Conservation (phyloP, 257 asterid genomes). For the Perilla frutescens region DNA sequence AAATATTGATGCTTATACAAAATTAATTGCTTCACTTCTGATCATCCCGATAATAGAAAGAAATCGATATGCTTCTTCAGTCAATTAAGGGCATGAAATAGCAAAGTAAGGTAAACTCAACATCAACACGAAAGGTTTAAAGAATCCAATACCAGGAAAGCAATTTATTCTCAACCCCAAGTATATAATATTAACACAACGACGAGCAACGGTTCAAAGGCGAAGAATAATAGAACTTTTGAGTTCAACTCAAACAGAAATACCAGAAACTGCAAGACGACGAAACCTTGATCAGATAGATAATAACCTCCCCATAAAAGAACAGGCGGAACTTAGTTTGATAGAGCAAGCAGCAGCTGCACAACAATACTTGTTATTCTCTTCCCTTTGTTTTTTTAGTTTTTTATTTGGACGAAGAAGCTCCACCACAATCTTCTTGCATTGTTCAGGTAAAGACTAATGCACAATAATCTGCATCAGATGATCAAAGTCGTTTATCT, state of each 20-base stretch:
- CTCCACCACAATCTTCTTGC: slow-evolving; percentile 35
- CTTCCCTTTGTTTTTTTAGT: not conserved
- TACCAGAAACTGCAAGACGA: slow-evolving; percentile 27
- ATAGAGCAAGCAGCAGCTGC: slow-evolving; percentile 40
- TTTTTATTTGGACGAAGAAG: not conserved
- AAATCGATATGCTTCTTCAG: too few relatives aligned
- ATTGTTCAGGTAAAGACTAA: slow-evolving; percentile 41
- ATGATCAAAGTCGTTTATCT: not conserved
- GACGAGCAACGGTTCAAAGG: slow-evolving; percentile 18
- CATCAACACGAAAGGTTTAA: not conserved
- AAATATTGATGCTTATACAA: too few relatives aligned
- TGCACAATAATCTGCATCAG: slow-evolving; percentile 53
- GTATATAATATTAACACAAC: slow-evolving; percentile 35
- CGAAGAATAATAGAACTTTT: not conserved
- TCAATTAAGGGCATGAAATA: too few relatives aligned
- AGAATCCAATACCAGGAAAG: slow-evolving; percentile 25
- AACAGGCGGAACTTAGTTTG: slow-evolving; percentile 29
- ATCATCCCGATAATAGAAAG: too few relatives aligned
- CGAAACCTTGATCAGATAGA: slow-evolving; percentile 29
- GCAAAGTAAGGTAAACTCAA: too few relatives aligned
- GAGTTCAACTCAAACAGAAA: slow-evolving; percentile 38
- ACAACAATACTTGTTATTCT: slow-evolving; percentile 36
- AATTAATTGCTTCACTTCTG: too few relatives aligned
- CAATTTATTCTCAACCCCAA: slow-evolving; percentile 39
- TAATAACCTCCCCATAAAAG: not conserved